These are phyloP conservation scores for Cardamine resedifolia DNA, from an alignment of 345 rosid genomes.

Conservation along the genomic window DNA sequence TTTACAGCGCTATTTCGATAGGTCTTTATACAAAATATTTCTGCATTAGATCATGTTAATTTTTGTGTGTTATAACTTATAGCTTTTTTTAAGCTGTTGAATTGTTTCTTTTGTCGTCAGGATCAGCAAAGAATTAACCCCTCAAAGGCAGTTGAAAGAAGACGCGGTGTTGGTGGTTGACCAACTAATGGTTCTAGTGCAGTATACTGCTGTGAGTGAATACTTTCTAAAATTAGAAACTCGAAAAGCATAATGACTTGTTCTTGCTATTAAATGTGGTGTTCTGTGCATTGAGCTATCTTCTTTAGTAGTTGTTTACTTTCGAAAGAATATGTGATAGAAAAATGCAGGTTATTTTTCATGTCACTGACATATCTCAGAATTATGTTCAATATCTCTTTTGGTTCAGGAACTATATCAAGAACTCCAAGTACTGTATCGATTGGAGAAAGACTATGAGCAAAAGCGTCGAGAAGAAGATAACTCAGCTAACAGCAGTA, in stretches of 20 bases:
- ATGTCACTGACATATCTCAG: conserved; percentile 13
- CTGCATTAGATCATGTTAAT: conserved; percentile 6
- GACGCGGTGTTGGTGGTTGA: conserved; percentile 63
- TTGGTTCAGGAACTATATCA: conserved; percentile 67
- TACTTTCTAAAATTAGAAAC: conserved; percentile 7
- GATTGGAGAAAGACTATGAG: conserved; percentile 73
- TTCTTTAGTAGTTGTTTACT: conserved; percentile 11
- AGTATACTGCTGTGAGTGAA: conserved; percentile 75
- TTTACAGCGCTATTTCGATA: conserved; percentile 82
- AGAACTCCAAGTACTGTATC: conserved; percentile 76
- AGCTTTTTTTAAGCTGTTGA: conserved; percentile 1
- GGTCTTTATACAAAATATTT: conserved; percentile 38
- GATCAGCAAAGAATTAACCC: conserved; percentile 63
- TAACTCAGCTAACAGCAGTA: conserved; percentile 47
- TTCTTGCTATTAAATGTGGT: conserved; percentile 1
- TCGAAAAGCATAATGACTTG: conserved; percentile 1
- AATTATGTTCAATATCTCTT: neutral
- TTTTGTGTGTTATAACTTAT: conserved; percentile 8
- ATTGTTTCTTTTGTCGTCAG: conserved; percentile 39
- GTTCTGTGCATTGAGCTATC: conserved; percentile 10
- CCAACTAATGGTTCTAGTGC: conserved; percentile 70
- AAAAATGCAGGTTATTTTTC: conserved; percentile 21
- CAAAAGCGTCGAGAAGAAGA: conserved; percentile 77
- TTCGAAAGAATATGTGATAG: conserved; percentile 7
- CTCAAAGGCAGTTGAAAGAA: conserved; percentile 66